Percentiles rank a stretch among this genome's conserved stretches.
These are phyloP conservation scores for Colletotrichum spinosum DNA, from an alignment of 2,329 filamentous ascomycete genomes.

Conservation along the genomic window DNA sequence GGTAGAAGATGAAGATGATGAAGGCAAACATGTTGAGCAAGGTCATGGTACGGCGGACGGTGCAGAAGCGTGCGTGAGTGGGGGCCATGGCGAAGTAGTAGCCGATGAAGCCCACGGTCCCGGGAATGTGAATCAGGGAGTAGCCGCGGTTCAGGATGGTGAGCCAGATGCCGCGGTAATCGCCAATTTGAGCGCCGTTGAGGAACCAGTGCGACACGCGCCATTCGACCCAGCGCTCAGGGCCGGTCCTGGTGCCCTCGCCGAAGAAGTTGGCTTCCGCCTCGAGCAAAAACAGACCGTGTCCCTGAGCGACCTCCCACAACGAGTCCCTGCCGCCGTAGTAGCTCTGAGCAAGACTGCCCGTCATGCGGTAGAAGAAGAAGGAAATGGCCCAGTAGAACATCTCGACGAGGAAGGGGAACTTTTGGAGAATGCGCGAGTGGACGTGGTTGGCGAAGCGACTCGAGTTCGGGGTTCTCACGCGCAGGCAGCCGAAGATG, in stretches of 20 bases:
- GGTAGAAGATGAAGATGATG: constrained; percentile 70
- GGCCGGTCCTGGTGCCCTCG: constrained; percentile 41
- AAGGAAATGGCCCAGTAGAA: constrained; percentile 79
- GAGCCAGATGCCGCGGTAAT: constrained; percentile 46
- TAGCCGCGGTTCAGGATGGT: constrained; percentile 69
- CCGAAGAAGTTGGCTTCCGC: constrained; percentile 63
- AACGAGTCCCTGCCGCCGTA: constrained; percentile 53
- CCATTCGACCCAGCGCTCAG: constrained; percentile 58
- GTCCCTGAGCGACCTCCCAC: constrained; percentile 66
- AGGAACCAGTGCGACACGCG: constrained; percentile 68
- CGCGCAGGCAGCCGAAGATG: constrained; percentile 58
- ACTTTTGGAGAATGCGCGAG: constrained; percentile 73
- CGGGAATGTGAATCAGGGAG: constrained; percentile 70
- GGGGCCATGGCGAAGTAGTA: constrained; percentile 72
- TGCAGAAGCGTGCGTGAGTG: constrained; percentile 49
- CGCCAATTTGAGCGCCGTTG: constrained; percentile 33
- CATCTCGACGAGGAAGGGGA: constrained; percentile 77
- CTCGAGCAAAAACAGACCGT: constrained; percentile 65
- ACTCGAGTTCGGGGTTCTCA: constrained; percentile 69
- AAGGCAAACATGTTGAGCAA: constrained; percentile 72
- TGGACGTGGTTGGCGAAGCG: constrained; percentile 71
- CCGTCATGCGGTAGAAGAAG: constrained; percentile 71
- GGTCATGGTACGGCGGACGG: constrained; percentile 58
- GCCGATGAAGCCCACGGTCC: constrained; percentile 70
- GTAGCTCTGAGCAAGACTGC: constrained; percentile 60